phyloP scores from a whole-genome alignment of 164 flowering plant genomes.

The Magnolia officinalis region DNA sequence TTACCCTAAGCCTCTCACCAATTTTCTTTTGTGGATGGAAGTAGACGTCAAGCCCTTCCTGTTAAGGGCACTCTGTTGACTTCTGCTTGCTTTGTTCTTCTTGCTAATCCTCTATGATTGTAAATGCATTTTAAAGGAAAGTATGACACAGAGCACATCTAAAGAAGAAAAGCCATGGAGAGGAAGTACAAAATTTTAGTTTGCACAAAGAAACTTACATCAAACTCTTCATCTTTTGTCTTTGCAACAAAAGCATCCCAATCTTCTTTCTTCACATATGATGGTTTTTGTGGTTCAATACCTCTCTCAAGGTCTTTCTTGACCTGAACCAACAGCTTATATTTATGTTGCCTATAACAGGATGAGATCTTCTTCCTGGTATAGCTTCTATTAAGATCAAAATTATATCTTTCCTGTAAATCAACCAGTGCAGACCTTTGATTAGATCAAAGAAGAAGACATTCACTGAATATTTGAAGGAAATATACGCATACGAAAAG shows the following conservation, averaged over 20 bases:
- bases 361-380: constrained; percentile 29
- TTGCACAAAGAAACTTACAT: constrained; percentile 11
- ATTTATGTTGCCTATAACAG: constrained; percentile 31
- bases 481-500: neutral
- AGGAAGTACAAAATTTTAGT: neutral
- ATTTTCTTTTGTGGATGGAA: constrained; percentile 24
- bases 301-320: constrained; percentile 32
- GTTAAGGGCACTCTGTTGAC: constrained; percentile 25
- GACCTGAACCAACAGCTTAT: constrained; percentile 25
- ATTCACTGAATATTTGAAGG: too few relatives aligned
- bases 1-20: constrained; percentile 9
- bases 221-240: constrained; percentile 32
- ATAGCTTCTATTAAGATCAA: constrained; percentile 25
- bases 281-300: constrained; percentile 27
- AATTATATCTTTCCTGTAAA: constrained; percentile 26
- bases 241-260: constrained; percentile 33
- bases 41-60: constrained; percentile 13
- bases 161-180: neutral
- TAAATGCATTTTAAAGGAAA: neutral
- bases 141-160: neutral
- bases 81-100: constrained; percentile 29
- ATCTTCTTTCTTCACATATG: constrained; percentile 29
- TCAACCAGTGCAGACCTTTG: too few relatives aligned
- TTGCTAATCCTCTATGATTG: constrained; percentile 25
- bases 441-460: too few relatives aligned